phyloP scores from a whole-genome alignment of 371 early-diverging fungal genomes.

The Mortierella sp. region DNA sequence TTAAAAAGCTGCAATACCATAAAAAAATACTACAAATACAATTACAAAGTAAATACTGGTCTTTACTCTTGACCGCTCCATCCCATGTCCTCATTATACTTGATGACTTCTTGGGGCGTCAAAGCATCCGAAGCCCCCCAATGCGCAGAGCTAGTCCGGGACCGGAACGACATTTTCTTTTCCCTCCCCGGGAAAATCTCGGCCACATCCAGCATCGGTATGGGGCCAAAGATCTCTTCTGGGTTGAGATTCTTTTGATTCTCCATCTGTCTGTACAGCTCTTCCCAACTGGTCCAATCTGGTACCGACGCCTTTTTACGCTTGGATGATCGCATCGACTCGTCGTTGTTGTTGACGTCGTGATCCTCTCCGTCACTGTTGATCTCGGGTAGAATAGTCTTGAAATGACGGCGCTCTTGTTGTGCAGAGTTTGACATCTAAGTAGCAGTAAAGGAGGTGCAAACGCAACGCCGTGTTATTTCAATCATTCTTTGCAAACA shows the following conservation, averaged over 20 bases:
- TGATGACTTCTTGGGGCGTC: slow-evolving; percentile 31
- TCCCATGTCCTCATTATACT: slow-evolving; percentile 52
- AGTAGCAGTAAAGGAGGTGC: background rate
- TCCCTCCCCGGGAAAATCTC: slow-evolving; percentile 33
- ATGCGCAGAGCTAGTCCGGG: slow-evolving; percentile 40
- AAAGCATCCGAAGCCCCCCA: slow-evolving; percentile 45
- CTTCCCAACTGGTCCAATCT: slow-evolving; percentile 36
- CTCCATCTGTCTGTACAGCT: slow-evolving; percentile 31
- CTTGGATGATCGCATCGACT: background rate
- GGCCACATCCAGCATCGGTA: slow-evolving; percentile 37
- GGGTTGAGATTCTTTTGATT: slow-evolving; percentile 37
- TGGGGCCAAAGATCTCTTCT: slow-evolving; percentile 43
- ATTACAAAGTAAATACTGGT: background rate
- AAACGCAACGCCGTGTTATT: background rate
- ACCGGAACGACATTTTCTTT: background rate
- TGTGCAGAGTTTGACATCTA: slow-evolving; percentile 10
- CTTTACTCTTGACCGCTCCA: slow-evolving; percentile 26
- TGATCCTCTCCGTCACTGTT: slow-evolving; percentile 26
- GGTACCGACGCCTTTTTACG: slow-evolving; percentile 11
- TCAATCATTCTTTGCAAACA: background rate
- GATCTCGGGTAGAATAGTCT: slow-evolving; percentile 44
- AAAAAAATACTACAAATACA: background rate
- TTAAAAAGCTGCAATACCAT: background rate
- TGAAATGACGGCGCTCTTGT: slow-evolving; percentile 7
- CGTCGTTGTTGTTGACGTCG: background rate